phyloP scores from a whole-genome alignment of 805 yeast genomes.

The Sugiyamaella smithiae region DNA sequence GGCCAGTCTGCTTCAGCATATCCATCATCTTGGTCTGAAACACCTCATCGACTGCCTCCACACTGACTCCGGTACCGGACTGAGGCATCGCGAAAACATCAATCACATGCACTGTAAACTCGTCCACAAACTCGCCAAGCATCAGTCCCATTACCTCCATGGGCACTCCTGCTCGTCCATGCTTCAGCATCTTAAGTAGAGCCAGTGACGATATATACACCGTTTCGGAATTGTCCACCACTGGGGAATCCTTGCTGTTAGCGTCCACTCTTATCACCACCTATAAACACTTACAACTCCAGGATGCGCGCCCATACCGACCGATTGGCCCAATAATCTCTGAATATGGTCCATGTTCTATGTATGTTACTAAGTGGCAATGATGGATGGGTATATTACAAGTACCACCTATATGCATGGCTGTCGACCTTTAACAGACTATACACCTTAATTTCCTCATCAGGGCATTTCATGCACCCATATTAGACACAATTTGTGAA shows the following conservation, averaged over 20 bases:
- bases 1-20: conserved; percentile 97
- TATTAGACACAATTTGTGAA: too few relatives aligned
- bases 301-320: conserved; percentile 32
- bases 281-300: conserved; percentile 14
- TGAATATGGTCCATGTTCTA: conserved; percentile 32
- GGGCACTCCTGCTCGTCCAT: conserved; percentile 78
- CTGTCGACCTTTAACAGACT: conserved; percentile 2
- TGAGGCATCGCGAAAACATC: conserved; percentile 99
- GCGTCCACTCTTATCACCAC: background rate
- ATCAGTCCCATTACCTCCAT: conserved; percentile 94
- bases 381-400: background rate
- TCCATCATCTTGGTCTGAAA: conserved; percentile 99
- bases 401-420: background rate
- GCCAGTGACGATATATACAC: conserved; percentile 96
- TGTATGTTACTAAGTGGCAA: conserved; percentile 3
- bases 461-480: too few relatives aligned
- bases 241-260: conserved; percentile 58
- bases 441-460: too few relatives aligned
- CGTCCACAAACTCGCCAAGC: conserved; percentile 98
- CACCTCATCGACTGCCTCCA: conserved; percentile 98
- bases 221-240: conserved; percentile 92
- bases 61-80: conserved; percentile 92
- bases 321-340: conserved; percentile 33
- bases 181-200: conserved; percentile 91
- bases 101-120: conserved; percentile 92